A percentile compares a stretch with the other conserved stretches of the same genome.
These are phyloP conservation scores for Dendrobium catenatum DNA, from an alignment of 106 monocot species.

Conservation along the genomic window DNA sequence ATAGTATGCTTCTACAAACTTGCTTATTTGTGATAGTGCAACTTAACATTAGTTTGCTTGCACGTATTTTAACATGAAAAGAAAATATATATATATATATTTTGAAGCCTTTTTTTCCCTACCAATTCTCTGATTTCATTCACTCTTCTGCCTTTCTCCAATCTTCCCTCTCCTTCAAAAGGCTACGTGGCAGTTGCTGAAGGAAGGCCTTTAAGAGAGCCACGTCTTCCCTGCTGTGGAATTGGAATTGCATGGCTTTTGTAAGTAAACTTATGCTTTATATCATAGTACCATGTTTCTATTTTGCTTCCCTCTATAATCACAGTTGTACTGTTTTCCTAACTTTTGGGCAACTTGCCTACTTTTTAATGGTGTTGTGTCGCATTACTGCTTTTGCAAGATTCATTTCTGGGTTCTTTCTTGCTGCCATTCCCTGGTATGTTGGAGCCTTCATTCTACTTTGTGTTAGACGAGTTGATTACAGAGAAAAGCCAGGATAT, in stretches of 20 bases:
- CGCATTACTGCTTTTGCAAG: slow-evolving; percentile 17
- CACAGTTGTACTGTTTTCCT: background rate
- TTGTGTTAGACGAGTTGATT: slow-evolving; percentile 49
- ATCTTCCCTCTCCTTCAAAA: background rate
- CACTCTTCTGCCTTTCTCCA: background rate
- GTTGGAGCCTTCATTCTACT: slow-evolving; percentile 68
- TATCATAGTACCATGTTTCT: background rate
- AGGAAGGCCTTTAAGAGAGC: slow-evolving; percentile 22
- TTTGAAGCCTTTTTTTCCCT: background rate
- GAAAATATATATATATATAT: background rate
- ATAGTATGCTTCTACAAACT: background rate
- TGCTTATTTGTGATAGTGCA: background rate
- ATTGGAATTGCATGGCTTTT: slow-evolving; percentile 25
- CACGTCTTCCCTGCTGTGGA: slow-evolving; percentile 22
- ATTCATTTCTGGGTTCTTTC: slow-evolving; percentile 78
- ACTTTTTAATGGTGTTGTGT: background rate
- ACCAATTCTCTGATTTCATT: background rate
- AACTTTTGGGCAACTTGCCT: background rate
- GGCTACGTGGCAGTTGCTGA: slow-evolving; percentile 13
- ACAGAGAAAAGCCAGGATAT: slow-evolving; percentile 78
- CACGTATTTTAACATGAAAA: background rate
- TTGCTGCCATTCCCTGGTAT: slow-evolving; percentile 89
- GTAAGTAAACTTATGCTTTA: slow-evolving; percentile 11
- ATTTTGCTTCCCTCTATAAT: background rate
- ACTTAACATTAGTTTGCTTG: background rate